Percentiles rank a stretch among this genome's conserved stretches.
These are phyloP conservation scores for Penicillium cosmopolitanum DNA, from an alignment of 495 filamentous ascomycete species.

Conservation along the genomic window DNA sequence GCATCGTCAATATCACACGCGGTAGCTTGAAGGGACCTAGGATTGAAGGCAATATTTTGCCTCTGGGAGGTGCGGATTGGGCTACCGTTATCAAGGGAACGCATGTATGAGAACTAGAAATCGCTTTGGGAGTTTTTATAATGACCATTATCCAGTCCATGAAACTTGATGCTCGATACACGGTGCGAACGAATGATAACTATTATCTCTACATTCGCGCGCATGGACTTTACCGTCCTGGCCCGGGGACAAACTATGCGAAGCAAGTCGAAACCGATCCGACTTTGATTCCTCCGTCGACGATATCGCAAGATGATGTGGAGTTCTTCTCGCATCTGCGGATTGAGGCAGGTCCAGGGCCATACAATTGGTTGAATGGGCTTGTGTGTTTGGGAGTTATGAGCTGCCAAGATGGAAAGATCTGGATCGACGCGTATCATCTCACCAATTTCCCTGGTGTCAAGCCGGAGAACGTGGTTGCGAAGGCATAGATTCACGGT, in stretches of 20 bases:
- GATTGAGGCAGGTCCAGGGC: conserved; percentile 31
- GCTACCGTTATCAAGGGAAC: conserved; percentile 37
- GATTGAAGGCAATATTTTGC: conserved; percentile 29
- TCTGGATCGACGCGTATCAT: conserved; percentile 41
- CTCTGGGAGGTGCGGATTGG: conserved; percentile 37
- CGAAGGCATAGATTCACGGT: conserved; percentile 10
- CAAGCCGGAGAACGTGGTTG: conserved; percentile 35
- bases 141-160: conserved; percentile 28
- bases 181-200: conserved; percentile 30
- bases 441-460: conserved; percentile 37
- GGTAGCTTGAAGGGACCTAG: conserved; percentile 34
- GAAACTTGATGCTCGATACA: conserved; percentile 39
- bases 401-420: conserved; percentile 33
- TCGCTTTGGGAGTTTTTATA: neutral
- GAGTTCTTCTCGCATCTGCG: conserved; percentile 40
- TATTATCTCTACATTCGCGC: conserved; percentile 37
- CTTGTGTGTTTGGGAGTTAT: conserved; percentile 39
- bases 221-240: conserved; percentile 38
- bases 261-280: conserved; percentile 28
- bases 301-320: conserved; percentile 33
- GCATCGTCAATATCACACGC: conserved; percentile 32
- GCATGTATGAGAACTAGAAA: conserved; percentile 22
- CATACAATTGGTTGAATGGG: conserved; percentile 42
- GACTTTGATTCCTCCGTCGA: conserved; percentile 19
- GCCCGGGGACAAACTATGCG: conserved; percentile 35